phyloP scores from a whole-genome alignment of 331 rosid species.

The Rhamnella rubrinervis region DNA sequence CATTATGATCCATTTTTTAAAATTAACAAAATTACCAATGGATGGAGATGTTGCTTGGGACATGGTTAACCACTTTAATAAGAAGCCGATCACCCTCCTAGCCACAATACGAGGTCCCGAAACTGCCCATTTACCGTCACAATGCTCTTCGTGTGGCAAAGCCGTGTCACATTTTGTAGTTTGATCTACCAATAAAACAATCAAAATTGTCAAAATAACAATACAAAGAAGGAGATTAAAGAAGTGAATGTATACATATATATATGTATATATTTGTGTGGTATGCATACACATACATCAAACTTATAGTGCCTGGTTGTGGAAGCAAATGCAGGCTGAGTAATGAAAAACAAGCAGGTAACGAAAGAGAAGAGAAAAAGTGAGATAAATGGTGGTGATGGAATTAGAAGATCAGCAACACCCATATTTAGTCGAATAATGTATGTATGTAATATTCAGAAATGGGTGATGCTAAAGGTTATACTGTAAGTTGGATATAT shows the following conservation, averaged over 20 bases:
- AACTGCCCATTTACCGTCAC: conserved; percentile 63
- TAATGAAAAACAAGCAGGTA: conserved; percentile 16
- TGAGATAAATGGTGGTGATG: conserved; percentile 15
- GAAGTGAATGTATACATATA: neutral
- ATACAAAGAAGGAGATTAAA: neutral
- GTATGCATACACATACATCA: conserved; percentile 31
- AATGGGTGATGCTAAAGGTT: too few relatives aligned
- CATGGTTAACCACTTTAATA: conserved; percentile 59
- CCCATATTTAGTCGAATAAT: conserved; percentile 29
- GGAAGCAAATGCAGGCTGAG: conserved; percentile 34
- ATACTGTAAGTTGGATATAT: too few relatives aligned
- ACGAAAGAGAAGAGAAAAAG: conserved; percentile 24
- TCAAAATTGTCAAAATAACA: neutral
- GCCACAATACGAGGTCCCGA: conserved; percentile 67
- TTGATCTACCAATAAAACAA: conserved; percentile 33
- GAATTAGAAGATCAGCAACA: conserved; percentile 19
- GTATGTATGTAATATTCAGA: neutral
- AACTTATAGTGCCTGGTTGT: conserved; percentile 37
- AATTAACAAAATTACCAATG: conserved; percentile 49
- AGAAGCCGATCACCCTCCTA: conserved; percentile 62
- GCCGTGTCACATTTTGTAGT: conserved; percentile 46
- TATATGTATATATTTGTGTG: too few relatives aligned
- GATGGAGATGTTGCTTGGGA: conserved; percentile 47
- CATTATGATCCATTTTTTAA: too few relatives aligned
- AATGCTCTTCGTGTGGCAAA: conserved; percentile 61